These are phyloP conservation scores for Pseudozyma tsukubaensis DNA, from an alignment of 1,284 basidiomycete species.

Conservation along the genomic window DNA sequence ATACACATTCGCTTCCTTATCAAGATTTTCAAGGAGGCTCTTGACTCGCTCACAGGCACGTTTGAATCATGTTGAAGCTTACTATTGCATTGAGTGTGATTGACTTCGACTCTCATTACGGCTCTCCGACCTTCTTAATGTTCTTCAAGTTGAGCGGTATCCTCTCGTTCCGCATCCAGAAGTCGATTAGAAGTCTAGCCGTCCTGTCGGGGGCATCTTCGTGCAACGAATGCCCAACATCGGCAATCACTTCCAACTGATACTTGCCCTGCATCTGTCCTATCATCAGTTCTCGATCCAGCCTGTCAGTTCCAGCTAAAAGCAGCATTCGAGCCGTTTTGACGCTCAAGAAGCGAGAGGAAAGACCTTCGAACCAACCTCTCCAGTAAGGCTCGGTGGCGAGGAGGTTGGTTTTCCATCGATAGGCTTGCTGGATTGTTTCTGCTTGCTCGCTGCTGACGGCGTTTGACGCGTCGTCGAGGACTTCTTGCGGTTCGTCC, in stretches of 20 bases:
- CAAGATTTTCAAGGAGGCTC: too few species aligned
- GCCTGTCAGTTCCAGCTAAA: constrained; percentile 89
- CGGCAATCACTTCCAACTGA: constrained; percentile 86
- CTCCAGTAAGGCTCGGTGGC: constrained; percentile 90
- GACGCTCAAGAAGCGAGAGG: constrained; percentile 79
- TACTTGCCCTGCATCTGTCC: constrained; percentile 94
- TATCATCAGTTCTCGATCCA: constrained; percentile 94
- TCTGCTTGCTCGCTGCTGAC: neutral
- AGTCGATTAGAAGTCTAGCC: constrained; percentile 84
- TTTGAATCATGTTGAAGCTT: too few species aligned
- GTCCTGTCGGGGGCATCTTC: constrained; percentile 88
- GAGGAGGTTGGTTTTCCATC: constrained; percentile 86
- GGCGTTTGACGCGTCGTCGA: neutral
- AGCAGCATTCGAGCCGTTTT: constrained; percentile 86
- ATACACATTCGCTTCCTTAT: too few species aligned
- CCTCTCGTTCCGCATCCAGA: constrained; percentile 87
- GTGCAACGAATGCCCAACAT: constrained; percentile 92
- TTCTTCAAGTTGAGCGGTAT: constrained; percentile 35
- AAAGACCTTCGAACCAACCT: constrained; percentile 91
- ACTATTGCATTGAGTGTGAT: neutral
- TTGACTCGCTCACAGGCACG: too few species aligned
- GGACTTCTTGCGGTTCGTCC: constrained; percentile 31
- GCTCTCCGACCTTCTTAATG: constrained; percentile 54
- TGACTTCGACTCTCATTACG: neutral
- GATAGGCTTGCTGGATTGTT: constrained; percentile 41